phyloP scores from a whole-genome alignment of 2,329 filamentous ascomycete genomes.

The Pleoardoris graminearum region DNA sequence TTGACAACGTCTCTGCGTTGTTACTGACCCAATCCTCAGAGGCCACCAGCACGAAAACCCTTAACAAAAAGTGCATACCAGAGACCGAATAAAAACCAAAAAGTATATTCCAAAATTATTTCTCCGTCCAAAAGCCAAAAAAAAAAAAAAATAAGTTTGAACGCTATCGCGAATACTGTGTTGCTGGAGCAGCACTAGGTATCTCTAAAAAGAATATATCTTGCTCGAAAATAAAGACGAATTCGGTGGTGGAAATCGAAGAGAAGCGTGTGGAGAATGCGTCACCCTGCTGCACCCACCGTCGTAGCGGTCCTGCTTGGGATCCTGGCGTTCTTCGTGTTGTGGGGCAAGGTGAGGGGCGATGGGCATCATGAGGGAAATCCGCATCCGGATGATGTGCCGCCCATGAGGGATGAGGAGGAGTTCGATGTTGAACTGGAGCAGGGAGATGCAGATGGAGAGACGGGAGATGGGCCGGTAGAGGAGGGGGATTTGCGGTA shows the following conservation, averaged over 20 bases:
- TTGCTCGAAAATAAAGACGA: neutral
- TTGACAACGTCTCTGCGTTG: too few relatives aligned
- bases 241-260: neutral
- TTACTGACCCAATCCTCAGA: too few relatives aligned
- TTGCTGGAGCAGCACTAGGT: neutral
- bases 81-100: too few relatives aligned
- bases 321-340: constrained; percentile 32
- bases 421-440: too few relatives aligned
- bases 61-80: too few relatives aligned
- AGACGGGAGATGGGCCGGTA: too few relatives aligned
- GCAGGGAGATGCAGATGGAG: too few relatives aligned
- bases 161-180: neutral
- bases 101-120: too few relatives aligned
- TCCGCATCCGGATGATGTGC: constrained; percentile 38
- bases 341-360: constrained; percentile 28
- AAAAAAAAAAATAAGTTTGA: too few relatives aligned
- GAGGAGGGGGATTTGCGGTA: too few relatives aligned
- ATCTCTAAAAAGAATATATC: neutral
- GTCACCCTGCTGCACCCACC: constrained; percentile 41
- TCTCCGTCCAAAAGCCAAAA: too few relatives aligned
- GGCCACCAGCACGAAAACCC: too few relatives aligned
- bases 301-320: constrained; percentile 38
- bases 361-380: constrained; percentile 45
- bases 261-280: constrained; percentile 24
- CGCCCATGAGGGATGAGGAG: constrained; percentile 23